A percentile compares a stretch with the other conserved stretches of the same genome.
phyloP scores from a whole-genome alignment of 2,329 filamentous ascomycete genomes.

The Pseudogymnoascus sp. region DNA sequence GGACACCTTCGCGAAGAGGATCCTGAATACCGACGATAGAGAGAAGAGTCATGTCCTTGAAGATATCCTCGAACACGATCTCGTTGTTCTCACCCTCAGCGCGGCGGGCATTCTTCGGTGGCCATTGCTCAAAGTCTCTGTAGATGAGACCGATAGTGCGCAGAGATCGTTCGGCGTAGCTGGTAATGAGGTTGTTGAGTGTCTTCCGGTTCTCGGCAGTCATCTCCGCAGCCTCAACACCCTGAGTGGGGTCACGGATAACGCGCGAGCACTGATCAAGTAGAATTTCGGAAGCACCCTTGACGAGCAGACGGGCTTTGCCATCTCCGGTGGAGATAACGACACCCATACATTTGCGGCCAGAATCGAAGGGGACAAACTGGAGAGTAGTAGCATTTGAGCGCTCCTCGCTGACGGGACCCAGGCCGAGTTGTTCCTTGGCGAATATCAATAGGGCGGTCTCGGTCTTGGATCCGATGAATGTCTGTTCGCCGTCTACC shows the following conservation, averaged over 20 bases:
- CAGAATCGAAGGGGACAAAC: conserved; percentile 34
- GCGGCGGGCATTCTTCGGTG: conserved; percentile 47
- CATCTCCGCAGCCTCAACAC: conserved; percentile 44
- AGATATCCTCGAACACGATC: conserved; percentile 59
- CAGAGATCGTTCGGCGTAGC: conserved; percentile 58
- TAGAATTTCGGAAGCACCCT: conserved; percentile 47
- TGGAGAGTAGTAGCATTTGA: conserved; percentile 52
- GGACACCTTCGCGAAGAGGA: conserved; percentile 60
- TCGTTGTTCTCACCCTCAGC: conserved; percentile 53
- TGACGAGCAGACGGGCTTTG: conserved; percentile 40
- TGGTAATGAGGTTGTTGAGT: conserved; percentile 47
- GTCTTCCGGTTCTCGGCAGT: conserved; percentile 48
- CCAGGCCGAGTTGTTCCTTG: conserved; percentile 57
- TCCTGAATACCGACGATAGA: conserved; percentile 69
- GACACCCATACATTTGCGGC: conserved; percentile 61
- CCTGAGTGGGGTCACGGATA: conserved; percentile 50
- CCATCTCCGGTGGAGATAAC: conserved; percentile 44
- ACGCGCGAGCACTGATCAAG: conserved; percentile 39
- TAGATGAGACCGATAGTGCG: conserved; percentile 70
- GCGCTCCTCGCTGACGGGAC: conserved; percentile 51
- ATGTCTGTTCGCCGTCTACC: conserved; percentile 49
- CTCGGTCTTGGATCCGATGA: conserved; percentile 71
- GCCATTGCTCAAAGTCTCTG: conserved; percentile 63
- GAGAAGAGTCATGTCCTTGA: conserved; percentile 65
- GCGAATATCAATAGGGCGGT: conserved; percentile 66